Evolutionary conservation across 2,329 filamentous ascomycete species (phyloP).

Genomic region (Nemania sp.): DNA sequence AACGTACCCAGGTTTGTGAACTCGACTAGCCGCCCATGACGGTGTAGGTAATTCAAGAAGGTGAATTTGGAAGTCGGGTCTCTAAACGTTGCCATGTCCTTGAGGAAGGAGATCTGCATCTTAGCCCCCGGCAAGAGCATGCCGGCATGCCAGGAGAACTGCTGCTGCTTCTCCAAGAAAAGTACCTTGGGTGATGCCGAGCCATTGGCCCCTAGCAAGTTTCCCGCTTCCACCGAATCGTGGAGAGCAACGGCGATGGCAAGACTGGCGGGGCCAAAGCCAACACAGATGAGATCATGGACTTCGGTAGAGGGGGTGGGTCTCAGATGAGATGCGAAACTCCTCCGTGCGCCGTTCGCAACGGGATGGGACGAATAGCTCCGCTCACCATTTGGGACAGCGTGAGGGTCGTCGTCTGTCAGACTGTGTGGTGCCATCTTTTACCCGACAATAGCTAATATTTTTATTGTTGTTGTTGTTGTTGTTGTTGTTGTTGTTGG

Average conservation of each 20-base stretch:
- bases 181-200: slow-evolving; percentile 68
- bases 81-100: slow-evolving; percentile 88
- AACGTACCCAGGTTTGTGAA: slow-evolving; percentile 93
- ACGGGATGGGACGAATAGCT: slow-evolving; percentile 1
- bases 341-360: slow-evolving; percentile 14
- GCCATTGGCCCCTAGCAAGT: slow-evolving; percentile 44
- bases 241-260: slow-evolving; percentile 88
- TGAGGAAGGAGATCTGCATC: slow-evolving; percentile 98
- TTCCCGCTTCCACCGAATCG: slow-evolving; percentile 67
- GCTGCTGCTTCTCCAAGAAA: slow-evolving; percentile 83
- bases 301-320: slow-evolving; percentile 64
- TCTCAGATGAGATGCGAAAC: slow-evolving; percentile 50
- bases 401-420: slow-evolving; percentile 35
- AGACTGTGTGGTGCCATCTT: slow-evolving; percentile 40
- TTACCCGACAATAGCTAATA: not conserved
- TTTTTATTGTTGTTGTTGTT: slow-evolving; percentile 1
- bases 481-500: not conserved
- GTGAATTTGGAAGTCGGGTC: slow-evolving; percentile 91
- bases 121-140: slow-evolving; percentile 92
- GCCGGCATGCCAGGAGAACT: slow-evolving; percentile 91
- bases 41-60: slow-evolving; percentile 91
- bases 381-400: slow-evolving; percentile 21
- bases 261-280: slow-evolving; percentile 90
- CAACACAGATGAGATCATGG: slow-evolving; percentile 86
- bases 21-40: slow-evolving; percentile 78